Evolutionary conservation across 768 basidiomycete genomes (phyloP), one percentile per base, ranked within the genome.

Genomic region (Udeniomyces megalosporus): DNA sequence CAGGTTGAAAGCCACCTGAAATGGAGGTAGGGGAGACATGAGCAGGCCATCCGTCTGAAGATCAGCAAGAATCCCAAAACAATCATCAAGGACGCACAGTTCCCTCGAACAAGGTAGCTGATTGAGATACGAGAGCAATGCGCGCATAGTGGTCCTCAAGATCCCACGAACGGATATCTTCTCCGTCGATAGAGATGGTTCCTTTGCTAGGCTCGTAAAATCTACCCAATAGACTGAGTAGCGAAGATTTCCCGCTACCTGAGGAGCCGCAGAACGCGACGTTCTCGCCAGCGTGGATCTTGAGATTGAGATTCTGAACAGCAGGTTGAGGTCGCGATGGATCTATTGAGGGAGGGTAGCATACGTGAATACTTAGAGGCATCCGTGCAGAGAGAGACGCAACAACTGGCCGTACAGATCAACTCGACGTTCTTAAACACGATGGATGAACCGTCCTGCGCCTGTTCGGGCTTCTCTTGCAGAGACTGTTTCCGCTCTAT

Each of bases 51-150:
- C n/a, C 42, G n/a, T n/a, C n/a, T n/a, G 28, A 60, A 53, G n/a
- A 22, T 10, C 5, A n/a, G 6, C 2, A 29, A 44, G 51, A n/a
- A n/a, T 4, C 15, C 3, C 24, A 29, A 46, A 50, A 12, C 17
- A 26, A 35, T 32, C 3, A 8, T 24, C 14, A 26, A n/a, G 1
- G 42, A 57, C 71, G 51, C 14, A 73, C 65, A 0, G 71, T 67
- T 50, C 69, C 71, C 46, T 71, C 70, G 56, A 69, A 73, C 26
- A 73, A 57, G 7, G 71, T 66, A 1, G 72, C 70, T 38, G 72
- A 71, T 52, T 73, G 72, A 28, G 71, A 70, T 47, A 73, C 72
- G 60, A 71, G 70, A 20, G 71, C 70, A 60, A 72, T 70, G 28
- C 66, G 51, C 3, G 54, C 64, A 15, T 70, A 66, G 22, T 70